Evolutionary conservation across 2,329 filamentous ascomycete species (phyloP).

Genomic region (Elsinoe fawcettii): DNA sequence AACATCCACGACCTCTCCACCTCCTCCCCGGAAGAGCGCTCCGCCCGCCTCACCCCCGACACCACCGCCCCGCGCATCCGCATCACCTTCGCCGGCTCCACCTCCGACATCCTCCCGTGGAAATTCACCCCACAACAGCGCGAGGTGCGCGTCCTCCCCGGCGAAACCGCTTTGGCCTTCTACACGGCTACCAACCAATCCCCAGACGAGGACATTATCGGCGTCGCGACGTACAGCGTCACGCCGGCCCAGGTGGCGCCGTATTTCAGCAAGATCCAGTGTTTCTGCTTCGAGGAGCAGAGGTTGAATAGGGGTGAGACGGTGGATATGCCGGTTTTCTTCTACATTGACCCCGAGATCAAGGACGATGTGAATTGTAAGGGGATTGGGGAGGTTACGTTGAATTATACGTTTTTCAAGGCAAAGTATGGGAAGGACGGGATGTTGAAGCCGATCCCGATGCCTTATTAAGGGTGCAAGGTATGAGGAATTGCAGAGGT

Average conservation of each 20-base stretch:
- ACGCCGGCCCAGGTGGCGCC: slow-evolving; percentile 91
- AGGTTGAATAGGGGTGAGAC: slow-evolving; percentile 89
- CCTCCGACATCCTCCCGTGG: slow-evolving; percentile 93
- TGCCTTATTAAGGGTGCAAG: slow-evolving; percentile 18
- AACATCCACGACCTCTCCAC: slow-evolving; percentile 54
- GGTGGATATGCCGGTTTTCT: slow-evolving; percentile 99
- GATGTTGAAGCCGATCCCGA: slow-evolving; percentile 52
- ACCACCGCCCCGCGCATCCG: slow-evolving; percentile 75
- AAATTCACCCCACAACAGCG: slow-evolving; percentile 96
- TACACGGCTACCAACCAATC: slow-evolving; percentile 94
- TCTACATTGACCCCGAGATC: slow-evolving; percentile 96
- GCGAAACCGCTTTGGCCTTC: slow-evolving; percentile 93
- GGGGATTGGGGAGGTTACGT: slow-evolving; percentile 86
- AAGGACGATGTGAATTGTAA: slow-evolving; percentile 87
- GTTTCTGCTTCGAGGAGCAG: slow-evolving; percentile 97
- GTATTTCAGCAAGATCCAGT: slow-evolving; percentile 99
- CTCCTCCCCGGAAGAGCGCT: slow-evolving; percentile 43
- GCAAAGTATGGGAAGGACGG: slow-evolving; percentile 79
- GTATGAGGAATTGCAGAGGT: background rate
- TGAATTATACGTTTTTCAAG: slow-evolving; percentile 98
- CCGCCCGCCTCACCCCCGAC: slow-evolving; percentile 71
- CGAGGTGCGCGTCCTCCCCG: slow-evolving; percentile 88
- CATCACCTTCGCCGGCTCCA: slow-evolving; percentile 92
- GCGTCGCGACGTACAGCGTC: slow-evolving; percentile 94
- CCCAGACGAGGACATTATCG: slow-evolving; percentile 80